Percentiles rank a stretch among this genome's conserved stretches.
phyloP scores from a whole-genome alignment of 2,329 filamentous ascomycete species.

The Aspergillus aculeatus region DNA sequence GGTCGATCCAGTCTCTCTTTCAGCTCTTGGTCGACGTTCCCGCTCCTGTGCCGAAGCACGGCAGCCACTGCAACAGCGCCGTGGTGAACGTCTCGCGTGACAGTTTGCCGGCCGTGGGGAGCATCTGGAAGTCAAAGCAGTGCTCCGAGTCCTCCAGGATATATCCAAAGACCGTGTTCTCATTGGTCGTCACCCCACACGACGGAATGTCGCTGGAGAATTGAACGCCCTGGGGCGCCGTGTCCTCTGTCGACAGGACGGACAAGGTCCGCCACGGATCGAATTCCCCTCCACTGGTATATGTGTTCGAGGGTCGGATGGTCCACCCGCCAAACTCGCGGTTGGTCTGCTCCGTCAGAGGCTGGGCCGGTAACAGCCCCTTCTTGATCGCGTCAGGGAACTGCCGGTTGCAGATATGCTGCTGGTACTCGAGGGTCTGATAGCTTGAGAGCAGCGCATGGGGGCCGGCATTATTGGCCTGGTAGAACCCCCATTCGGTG shows the following conservation, averaged over 20 bases:
- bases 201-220: conserved; percentile 44
- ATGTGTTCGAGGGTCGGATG: conserved; percentile 53
- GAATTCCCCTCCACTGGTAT: conserved; percentile 52
- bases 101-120: conserved; percentile 31
- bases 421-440: conserved; percentile 46
- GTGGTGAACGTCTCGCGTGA: conserved; percentile 40
- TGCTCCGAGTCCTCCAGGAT: conserved; percentile 48
- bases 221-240: conserved; percentile 40
- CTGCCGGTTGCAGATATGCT: conserved; percentile 49
- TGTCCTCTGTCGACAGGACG: conserved; percentile 42
- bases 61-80: conserved; percentile 49
- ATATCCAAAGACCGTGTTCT: conserved; percentile 49
- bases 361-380: conserved; percentile 44
- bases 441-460: conserved; percentile 50
- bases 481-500: conserved; percentile 54
- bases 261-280: conserved; percentile 54
- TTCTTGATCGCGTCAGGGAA: conserved; percentile 45
- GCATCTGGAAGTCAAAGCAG: conserved; percentile 48
- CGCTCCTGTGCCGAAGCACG: conserved; percentile 35
- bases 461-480: conserved; percentile 49
- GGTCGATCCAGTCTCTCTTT: not conserved
- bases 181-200: conserved; percentile 40
- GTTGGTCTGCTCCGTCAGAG: conserved; percentile 43
- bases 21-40: not conserved
- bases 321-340: conserved; percentile 50